Evolutionary conservation across 345 rosid species (phyloP), one percentile per base, ranked within the genome.

Genomic region (Mercurialis annua): DNA sequence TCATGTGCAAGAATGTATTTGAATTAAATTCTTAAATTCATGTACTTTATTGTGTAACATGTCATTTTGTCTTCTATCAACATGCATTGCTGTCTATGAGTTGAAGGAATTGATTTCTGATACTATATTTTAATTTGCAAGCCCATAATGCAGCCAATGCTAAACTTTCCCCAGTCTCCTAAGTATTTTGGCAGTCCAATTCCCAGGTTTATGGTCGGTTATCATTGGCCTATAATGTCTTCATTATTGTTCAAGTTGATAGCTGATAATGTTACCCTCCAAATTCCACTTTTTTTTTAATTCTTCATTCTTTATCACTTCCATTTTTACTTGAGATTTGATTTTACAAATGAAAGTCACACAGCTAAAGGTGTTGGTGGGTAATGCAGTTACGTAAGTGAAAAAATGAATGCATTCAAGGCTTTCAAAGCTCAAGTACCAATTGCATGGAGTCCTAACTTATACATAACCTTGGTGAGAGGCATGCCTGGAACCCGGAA

Each of bases 401-500:
- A 46, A 64, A 49, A 78, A 53, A 84, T 87, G 96, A 87, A 79
- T 77, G 96, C 90, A 42, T 90, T 87, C 72, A 90, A 89, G 69
- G 89, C 90, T 51, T 90, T 87, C 66, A 85, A 85, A 84, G 81
- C 92, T 2, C 73, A 77, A 44, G 88, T 83, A 30, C 89, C 96
- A 15, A 73, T 87, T 50, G 68, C 79, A 12, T 83, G 91, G 88
- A 87, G 96, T 75, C 73, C 83, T 42, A 82, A 83, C 48, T 78
- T 89, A 40, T 90, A 82, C 64, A 80, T 90, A 72, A 90, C 91
- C 57, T 80, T 85, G 64, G 96, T 85, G 60, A 86, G 93, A 64
- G 96, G 93, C 70, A 83, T 87, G 59, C 96, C 96, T 0, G 96
- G 96, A 46, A 90, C 93, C 2, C 86, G 93, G 77, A 86, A 81